phyloP scores from a whole-genome alignment of 2,329 filamentous ascomycete species.

The Cercospora sojina region DNA sequence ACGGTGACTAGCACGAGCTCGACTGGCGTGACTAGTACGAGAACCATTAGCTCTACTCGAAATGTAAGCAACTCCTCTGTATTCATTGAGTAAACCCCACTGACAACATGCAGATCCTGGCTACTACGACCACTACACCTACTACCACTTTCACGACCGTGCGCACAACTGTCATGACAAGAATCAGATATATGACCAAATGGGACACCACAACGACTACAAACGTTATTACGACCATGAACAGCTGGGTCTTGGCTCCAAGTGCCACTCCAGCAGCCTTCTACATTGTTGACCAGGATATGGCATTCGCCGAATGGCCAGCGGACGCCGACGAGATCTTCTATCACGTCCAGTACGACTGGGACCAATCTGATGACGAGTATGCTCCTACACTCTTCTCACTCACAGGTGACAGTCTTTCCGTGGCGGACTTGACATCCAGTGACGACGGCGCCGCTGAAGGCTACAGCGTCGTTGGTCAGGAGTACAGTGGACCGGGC shows the following conservation, averaged over 20 bases:
- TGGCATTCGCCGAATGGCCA: background rate
- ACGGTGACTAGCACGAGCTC: background rate
- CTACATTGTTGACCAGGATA: background rate
- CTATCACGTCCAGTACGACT: slow-evolving; percentile 2
- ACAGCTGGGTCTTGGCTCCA: background rate
- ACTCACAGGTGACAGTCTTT: background rate
- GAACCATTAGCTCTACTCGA: background rate
- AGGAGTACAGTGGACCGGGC: background rate
- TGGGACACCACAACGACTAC: background rate
- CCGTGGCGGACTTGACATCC: background rate
- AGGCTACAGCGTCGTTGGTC: background rate
- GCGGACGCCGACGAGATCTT: background rate
- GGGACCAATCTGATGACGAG: background rate
- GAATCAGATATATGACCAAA: background rate
- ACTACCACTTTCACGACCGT: background rate
- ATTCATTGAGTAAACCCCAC: background rate
- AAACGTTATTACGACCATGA: background rate
- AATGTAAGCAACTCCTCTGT: background rate
- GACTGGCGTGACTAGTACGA: background rate
- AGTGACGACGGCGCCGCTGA: background rate
- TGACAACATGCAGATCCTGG: background rate
- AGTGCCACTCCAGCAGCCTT: background rate
- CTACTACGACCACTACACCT: background rate
- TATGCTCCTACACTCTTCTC: background rate
- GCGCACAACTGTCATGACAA: background rate